Evolutionary conservation across 192 early-diverging fungal genomes (phyloP).

Genomic region (Rhizophagus sp.): DNA sequence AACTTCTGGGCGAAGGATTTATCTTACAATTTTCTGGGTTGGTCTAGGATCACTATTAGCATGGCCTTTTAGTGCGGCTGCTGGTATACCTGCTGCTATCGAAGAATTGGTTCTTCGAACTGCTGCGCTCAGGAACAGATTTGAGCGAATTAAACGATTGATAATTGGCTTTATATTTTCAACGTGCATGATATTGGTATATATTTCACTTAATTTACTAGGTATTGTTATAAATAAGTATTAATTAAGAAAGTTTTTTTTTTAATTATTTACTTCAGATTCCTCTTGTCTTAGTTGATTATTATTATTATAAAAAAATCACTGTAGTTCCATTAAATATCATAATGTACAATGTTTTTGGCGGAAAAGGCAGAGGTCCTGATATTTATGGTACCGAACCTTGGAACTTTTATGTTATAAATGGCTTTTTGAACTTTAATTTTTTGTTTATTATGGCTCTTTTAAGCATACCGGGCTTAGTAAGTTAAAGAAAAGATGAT

Average conservation of each 20-base stretch:
- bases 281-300: constrained; percentile 72
- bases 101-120: constrained; percentile 61
- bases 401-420: constrained; percentile 83
- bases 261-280: constrained; percentile 38
- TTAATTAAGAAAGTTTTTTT: not conserved
- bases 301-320: constrained; percentile 68
- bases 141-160: constrained; percentile 46
- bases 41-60: constrained; percentile 68
- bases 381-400: constrained; percentile 87
- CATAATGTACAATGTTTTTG: constrained; percentile 91
- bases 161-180: not conserved
- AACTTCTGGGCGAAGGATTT: constrained; percentile 49
- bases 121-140: constrained; percentile 47
- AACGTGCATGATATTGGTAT: constrained; percentile 1
- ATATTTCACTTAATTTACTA: not conserved
- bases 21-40: constrained; percentile 59
- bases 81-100: constrained; percentile 75
- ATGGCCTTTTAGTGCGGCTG: constrained; percentile 85
- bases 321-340: constrained; percentile 84
- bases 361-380: constrained; percentile 59
- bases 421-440: constrained; percentile 92
- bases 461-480: constrained; percentile 57
- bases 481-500: constrained; percentile 36
- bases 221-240: too few species aligned
- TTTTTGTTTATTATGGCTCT: constrained; percentile 76